Evolutionary conservation across 2,329 filamentous ascomycete genomes (phyloP).

Genomic region (Botrytis deweyae): DNA sequence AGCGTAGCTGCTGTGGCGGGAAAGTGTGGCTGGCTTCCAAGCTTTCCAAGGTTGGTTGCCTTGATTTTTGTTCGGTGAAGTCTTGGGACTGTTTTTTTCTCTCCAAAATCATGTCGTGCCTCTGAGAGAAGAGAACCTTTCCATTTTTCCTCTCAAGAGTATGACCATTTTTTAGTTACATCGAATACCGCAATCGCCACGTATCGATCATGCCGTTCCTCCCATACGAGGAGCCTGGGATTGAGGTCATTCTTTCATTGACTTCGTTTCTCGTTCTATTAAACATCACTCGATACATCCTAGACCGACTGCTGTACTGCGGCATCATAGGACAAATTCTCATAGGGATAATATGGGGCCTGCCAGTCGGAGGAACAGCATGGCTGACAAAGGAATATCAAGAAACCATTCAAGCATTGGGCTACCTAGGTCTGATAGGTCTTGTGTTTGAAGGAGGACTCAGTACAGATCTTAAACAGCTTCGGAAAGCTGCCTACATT

Average conservation of each 20-base stretch:
- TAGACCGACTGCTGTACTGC: constrained; percentile 64
- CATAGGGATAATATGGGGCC: constrained; percentile 68
- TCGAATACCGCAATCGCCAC: not conserved
- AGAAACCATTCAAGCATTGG: constrained; percentile 59
- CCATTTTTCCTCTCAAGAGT: no score
- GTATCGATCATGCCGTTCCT: constrained; percentile 37
- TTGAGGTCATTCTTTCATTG: constrained; percentile 58
- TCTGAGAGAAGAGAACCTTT: not conserved
- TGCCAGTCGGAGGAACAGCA: constrained; percentile 61
- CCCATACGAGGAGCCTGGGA: constrained; percentile 62
- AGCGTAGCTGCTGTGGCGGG: not conserved
- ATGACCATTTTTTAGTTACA: not conserved
- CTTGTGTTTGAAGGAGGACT: constrained; percentile 61
- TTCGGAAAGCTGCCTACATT: constrained; percentile 59
- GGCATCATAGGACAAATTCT: constrained; percentile 71
- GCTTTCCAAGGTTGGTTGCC: not conserved
- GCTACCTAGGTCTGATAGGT: constrained; percentile 71
- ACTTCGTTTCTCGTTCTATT: constrained; percentile 62
- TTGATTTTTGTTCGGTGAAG: not conserved
- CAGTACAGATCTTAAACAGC: constrained; percentile 29
- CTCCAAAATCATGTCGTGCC: not conserved
- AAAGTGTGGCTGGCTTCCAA: not conserved
- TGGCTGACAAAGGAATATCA: constrained; percentile 56
- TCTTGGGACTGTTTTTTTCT: not conserved
- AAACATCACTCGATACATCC: constrained; percentile 55